Evolutionary conservation across 257 asterid species (phyloP).

Genomic region (Plantago elongata): DNA sequence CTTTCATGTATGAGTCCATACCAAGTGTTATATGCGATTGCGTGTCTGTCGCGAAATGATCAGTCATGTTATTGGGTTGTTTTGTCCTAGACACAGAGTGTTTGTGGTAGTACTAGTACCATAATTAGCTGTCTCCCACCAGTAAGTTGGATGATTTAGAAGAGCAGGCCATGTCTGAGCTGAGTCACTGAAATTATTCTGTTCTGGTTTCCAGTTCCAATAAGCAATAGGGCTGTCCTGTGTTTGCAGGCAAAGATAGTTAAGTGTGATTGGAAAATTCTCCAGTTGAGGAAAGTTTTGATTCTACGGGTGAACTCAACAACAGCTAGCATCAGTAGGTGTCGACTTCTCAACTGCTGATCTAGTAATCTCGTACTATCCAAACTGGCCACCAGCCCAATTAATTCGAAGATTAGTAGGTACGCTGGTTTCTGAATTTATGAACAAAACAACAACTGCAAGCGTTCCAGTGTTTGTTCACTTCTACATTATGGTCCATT

Average conservation of each 20-base stretch:
- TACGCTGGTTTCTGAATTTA: too few relatives aligned
- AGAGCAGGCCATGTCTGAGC: neutral
- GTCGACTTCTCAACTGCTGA: neutral
- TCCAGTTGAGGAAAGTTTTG: neutral
- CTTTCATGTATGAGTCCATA: too few relatives aligned
- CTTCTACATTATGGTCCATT: too few relatives aligned
- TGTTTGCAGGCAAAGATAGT: neutral
- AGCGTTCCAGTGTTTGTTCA: too few relatives aligned
- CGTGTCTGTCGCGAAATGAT: too few relatives aligned
- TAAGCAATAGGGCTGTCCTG: neutral
- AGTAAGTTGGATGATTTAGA: neutral
- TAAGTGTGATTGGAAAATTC: neutral
- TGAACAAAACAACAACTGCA: too few relatives aligned
- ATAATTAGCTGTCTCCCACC: neutral
- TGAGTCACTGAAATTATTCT: too few relatives aligned
- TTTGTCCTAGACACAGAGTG: too few relatives aligned
- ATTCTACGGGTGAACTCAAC: neutral
- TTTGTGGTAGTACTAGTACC: too few relatives aligned
- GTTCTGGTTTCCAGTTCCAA: neutral
- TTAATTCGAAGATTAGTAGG: too few relatives aligned
- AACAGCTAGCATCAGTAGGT: neutral
- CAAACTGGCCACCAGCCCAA: neutral
- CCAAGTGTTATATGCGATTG: too few relatives aligned
- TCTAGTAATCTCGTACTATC: neutral
- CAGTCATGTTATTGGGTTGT: too few relatives aligned